Conservation (phyloP, 345 rosid species). For the Moricandia moricandioides region DNA sequence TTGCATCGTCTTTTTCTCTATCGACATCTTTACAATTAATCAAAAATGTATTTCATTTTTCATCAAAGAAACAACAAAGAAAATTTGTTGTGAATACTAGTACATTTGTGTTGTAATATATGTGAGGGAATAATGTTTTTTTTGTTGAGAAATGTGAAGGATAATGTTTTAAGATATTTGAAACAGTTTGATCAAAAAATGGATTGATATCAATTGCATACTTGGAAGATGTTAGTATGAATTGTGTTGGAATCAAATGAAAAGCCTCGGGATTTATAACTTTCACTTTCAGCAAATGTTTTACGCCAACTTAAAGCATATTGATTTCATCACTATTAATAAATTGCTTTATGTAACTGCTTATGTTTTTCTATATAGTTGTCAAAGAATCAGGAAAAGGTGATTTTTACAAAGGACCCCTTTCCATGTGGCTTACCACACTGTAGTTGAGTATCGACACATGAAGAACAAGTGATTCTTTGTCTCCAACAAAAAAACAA, state of each 20-base stretch:
- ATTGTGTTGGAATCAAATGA: not conserved
- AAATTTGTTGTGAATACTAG: not conserved
- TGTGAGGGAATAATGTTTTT: not conserved
- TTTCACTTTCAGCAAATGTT: not conserved
- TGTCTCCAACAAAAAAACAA: too few species aligned
- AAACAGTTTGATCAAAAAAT: not conserved
- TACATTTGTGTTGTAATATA: too few species aligned
- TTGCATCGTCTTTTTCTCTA: not conserved
- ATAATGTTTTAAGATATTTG: not conserved
- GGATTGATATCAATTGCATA: not conserved
- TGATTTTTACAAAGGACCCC: too few species aligned
- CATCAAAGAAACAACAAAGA: not conserved
- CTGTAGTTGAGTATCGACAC: too few species aligned
- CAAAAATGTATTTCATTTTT: not conserved
- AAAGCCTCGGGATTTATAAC: not conserved
- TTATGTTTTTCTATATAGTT: too few species aligned
- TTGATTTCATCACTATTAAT: too few species aligned
- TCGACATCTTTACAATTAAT: not conserved
- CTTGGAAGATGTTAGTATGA: constrained; percentile 6
- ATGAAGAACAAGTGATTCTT: too few species aligned
- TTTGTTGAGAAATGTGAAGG: too few species aligned
- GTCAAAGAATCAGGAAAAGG: too few species aligned
- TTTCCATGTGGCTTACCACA: too few species aligned
- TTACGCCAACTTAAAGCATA: not conserved
- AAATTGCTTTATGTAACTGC: too few species aligned